Conservation (phyloP, 1,139 yeast species). For the Kodamaea sp. region DNA sequence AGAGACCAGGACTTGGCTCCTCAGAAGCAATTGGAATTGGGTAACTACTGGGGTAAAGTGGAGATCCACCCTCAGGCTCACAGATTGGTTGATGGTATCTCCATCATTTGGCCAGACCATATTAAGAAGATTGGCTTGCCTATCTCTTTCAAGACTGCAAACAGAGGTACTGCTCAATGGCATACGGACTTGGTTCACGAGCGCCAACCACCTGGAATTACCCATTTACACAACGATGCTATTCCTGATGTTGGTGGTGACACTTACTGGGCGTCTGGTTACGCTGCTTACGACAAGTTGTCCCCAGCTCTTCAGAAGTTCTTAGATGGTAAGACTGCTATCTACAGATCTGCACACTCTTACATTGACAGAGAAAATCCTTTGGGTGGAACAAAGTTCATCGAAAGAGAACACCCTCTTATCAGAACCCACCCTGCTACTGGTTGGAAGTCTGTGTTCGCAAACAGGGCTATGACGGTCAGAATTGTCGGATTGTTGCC, state of each 20-base stretch:
- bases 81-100: slow-evolving; percentile 40
- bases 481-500: slow-evolving; percentile 48
- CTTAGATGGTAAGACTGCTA: slow-evolving; percentile 51
- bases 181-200: slow-evolving; percentile 52
- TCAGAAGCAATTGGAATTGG: slow-evolving; percentile 46
- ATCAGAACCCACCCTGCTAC: slow-evolving; percentile 56
- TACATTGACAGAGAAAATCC: slow-evolving; percentile 46
- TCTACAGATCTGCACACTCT: slow-evolving; percentile 45
- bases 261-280: slow-evolving; percentile 52
- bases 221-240: slow-evolving; percentile 48
- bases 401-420: slow-evolving; percentile 48
- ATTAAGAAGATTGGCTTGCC: slow-evolving; percentile 22
- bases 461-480: slow-evolving; percentile 44
- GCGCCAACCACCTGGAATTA: slow-evolving; percentile 50
- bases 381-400: slow-evolving; percentile 39
- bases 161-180: slow-evolving; percentile 42
- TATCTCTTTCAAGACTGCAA: slow-evolving; percentile 31
- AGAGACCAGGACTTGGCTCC: slow-evolving; percentile 46
- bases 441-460: slow-evolving; percentile 52
- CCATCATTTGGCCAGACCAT: slow-evolving; percentile 57
- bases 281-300: slow-evolving; percentile 52
- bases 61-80: slow-evolving; percentile 46
- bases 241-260: slow-evolving; percentile 52
- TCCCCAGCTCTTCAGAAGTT: slow-evolving; percentile 49
- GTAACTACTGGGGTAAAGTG: slow-evolving; percentile 45